phyloP scores from a whole-genome alignment of 2,329 filamentous ascomycete species.

The Xylariaceae sp. region DNA sequence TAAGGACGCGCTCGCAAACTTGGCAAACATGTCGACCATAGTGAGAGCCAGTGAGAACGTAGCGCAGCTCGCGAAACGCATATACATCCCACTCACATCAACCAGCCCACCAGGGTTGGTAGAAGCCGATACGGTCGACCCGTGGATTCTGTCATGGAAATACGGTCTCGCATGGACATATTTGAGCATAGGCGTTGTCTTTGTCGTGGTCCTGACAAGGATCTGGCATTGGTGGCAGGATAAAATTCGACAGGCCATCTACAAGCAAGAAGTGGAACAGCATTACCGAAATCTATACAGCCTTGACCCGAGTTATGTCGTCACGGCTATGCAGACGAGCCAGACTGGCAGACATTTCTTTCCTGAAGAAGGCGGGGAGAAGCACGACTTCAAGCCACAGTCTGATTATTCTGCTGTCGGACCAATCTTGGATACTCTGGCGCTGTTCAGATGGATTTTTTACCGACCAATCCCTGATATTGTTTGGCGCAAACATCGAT shows the following conservation, averaged over 20 bases:
- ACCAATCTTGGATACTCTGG: slow-evolving; percentile 72
- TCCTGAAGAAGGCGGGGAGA: slow-evolving; percentile 57
- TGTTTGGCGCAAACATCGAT: slow-evolving; percentile 59
- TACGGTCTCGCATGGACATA: slow-evolving; percentile 88
- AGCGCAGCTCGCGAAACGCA: slow-evolving; percentile 47
- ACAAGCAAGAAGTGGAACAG: slow-evolving; percentile 75
- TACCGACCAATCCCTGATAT: slow-evolving; percentile 81
- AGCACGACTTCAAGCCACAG: slow-evolving; percentile 56
- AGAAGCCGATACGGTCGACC: slow-evolving; percentile 65
- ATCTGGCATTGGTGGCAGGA: slow-evolving; percentile 90
- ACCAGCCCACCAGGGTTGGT: slow-evolving; percentile 59
- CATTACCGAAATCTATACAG: slow-evolving; percentile 55
- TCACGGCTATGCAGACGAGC: slow-evolving; percentile 46
- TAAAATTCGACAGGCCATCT: slow-evolving; percentile 83
- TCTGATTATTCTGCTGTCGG: slow-evolving; percentile 73
- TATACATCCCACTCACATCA: slow-evolving; percentile 56
- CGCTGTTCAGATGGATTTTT: slow-evolving; percentile 83
- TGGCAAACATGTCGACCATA: too few relatives aligned
- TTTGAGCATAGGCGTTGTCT: slow-evolving; percentile 71
- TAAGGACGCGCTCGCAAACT: slow-evolving; percentile 6
- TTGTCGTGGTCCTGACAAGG: slow-evolving; percentile 63
- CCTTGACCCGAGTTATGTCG: slow-evolving; percentile 45
- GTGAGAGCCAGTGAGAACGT: slow-evolving; percentile 34
- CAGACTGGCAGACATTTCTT: slow-evolving; percentile 68
- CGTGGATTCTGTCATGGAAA: slow-evolving; percentile 77